Evolutionary conservation across 176 grass and related monocot genomes (phyloP).

Genomic region (Zoysia japonica): DNA sequence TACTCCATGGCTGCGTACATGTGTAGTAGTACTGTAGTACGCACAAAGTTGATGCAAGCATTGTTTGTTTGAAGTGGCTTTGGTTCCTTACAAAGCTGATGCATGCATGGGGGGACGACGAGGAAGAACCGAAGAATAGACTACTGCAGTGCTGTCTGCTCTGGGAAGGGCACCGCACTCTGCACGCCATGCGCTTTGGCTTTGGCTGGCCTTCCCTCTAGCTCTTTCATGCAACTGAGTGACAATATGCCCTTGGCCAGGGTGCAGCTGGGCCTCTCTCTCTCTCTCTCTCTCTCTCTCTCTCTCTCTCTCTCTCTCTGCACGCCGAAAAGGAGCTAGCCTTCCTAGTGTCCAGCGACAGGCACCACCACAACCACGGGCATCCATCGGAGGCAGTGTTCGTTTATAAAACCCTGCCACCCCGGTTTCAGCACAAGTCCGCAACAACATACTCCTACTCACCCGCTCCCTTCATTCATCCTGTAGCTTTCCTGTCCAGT

Average conservation of each 20-base stretch:
- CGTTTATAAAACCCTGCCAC: conserved; percentile 46
- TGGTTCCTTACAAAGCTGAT: neutral
- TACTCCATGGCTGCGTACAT: neutral
- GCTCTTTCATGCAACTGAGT: conserved; percentile 30
- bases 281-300: neutral
- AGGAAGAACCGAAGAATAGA: conserved; percentile 34
- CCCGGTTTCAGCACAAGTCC: conserved; percentile 24
- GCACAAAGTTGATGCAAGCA: conserved; percentile 33
- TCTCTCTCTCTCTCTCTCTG: conserved; percentile 36
- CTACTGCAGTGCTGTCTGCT: conserved; percentile 65
- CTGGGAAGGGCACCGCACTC: conserved; percentile 55
- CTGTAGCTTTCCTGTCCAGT: conserved; percentile 5
- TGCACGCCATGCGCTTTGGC: conserved; percentile 1
- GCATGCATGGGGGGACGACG: neutral
- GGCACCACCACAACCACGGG: neutral
- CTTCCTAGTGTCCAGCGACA: conserved; percentile 44
- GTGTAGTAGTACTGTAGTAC: neutral
- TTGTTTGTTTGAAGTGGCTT: conserved; percentile 26
- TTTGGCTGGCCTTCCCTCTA: neutral
- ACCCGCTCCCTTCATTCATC: neutral
- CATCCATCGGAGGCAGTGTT: conserved; percentile 20
- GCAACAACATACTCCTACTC: neutral
- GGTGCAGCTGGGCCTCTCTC: conserved; percentile 36
- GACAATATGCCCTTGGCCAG: conserved; percentile 40
- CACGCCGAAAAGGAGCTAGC: conserved; percentile 54